A percentile compares a stretch with the other conserved stretches of the same genome.
These are phyloP conservation scores for Curvularia verruculosa DNA, from an alignment of 2,329 filamentous ascomycete species.

Conservation along the genomic window DNA sequence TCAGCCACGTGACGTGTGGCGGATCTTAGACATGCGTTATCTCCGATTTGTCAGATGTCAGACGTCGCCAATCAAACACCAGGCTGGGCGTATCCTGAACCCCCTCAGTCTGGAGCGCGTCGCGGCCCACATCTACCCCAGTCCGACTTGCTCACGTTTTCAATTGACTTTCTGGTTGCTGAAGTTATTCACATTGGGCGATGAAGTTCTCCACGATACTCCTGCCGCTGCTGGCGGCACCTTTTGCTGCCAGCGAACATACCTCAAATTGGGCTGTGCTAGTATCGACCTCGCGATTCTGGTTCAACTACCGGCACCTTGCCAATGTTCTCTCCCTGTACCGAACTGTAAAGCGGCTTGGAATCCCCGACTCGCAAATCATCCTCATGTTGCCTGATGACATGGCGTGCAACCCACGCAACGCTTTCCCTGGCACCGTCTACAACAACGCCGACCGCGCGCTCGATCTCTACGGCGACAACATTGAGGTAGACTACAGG, in stretches of 20 bases:
- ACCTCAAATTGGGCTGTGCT: conserved; percentile 99
- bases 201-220: conserved; percentile 39
- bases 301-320: conserved; percentile 99
- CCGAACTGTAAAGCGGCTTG: conserved; percentile 95
- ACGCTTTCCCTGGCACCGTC: conserved; percentile 95
- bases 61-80: conserved; percentile 26
- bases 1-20: conserved; percentile 24
- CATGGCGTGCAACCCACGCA: conserved; percentile 99
- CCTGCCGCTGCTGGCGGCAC: conserved; percentile 37
- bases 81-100: conserved; percentile 23
- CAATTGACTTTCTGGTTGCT: neutral
- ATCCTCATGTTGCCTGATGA: conserved; percentile 99
- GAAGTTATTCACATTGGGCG: neutral
- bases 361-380: conserved; percentile 97
- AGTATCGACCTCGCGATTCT: conserved; percentile 98
- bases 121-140: conserved; percentile 2
- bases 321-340: conserved; percentile 98
- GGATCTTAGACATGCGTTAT: conserved; percentile 22
- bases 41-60: conserved; percentile 39
- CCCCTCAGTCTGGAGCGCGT: conserved; percentile 9
- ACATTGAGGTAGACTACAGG: conserved; percentile 97
- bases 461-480: conserved; percentile 95
- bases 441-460: conserved; percentile 98
- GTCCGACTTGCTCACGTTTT: neutral
- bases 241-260: conserved; percentile 69